Conservation (phyloP, 2,329 filamentous ascomycete species). For the Lachnellula willkommii region DNA sequence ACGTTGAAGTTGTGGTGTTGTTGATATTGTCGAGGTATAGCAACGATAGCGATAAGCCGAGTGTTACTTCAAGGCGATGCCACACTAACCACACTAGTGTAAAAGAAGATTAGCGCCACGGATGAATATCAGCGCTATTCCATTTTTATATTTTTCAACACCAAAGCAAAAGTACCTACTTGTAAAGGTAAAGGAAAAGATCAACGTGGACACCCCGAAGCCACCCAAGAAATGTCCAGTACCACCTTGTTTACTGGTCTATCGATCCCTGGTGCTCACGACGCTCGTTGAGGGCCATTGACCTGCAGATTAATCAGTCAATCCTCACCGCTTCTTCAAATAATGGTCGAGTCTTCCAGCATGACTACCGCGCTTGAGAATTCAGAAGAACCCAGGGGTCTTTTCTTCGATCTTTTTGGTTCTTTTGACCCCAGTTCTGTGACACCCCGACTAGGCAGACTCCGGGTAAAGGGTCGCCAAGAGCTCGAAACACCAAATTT, state of each 20-base stretch:
- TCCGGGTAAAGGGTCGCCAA: constrained; percentile 57
- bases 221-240: constrained; percentile 10
- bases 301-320: constrained; percentile 24
- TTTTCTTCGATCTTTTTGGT: constrained; percentile 23
- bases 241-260: neutral
- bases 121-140: constrained; percentile 2
- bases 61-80: neutral
- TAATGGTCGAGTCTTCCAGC: neutral
- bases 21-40: neutral
- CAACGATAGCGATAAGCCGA: neutral
- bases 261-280: constrained; percentile 4
- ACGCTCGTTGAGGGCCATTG: constrained; percentile 22
- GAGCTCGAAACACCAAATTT: constrained; percentile 79
- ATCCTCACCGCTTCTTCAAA: neutral
- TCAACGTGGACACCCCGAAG: neutral
- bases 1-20: neutral
- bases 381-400: constrained; percentile 7
- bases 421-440: constrained; percentile 11
- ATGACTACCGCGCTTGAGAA: constrained; percentile 8
- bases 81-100: neutral
- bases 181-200: neutral
- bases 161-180: neutral
- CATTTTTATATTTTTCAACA: constrained; percentile 10
- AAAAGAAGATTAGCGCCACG: constrained; percentile 1
- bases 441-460: constrained; percentile 25